These are phyloP conservation scores for Hirsutella minnesotensis DNA, from an alignment of 2,329 filamentous ascomycete species.

Conservation along the genomic window DNA sequence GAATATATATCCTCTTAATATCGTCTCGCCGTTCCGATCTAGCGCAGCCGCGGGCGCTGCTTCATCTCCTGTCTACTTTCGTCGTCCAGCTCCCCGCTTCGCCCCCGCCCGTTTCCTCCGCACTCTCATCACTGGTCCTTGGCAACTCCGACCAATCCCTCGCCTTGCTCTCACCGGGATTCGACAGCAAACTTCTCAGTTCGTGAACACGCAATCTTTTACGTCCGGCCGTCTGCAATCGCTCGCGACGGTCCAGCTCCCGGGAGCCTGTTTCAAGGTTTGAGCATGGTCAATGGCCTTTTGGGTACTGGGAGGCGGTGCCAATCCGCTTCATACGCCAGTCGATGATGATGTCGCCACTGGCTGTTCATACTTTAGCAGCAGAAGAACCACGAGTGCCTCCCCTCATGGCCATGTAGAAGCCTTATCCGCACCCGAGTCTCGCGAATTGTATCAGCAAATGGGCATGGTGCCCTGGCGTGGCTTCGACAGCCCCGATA, in stretches of 20 bases:
- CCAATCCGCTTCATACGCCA: slow-evolving; percentile 8
- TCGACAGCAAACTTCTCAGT: too few relatives aligned
- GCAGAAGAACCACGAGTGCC: not conserved
- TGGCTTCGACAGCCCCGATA: not conserved
- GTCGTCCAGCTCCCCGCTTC: not conserved
- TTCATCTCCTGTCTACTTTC: not conserved
- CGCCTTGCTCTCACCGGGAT: not conserved
- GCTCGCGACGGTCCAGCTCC: not conserved
- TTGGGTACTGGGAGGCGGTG: slow-evolving; percentile 24
- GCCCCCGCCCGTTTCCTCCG: not conserved
- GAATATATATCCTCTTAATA: too few relatives aligned
- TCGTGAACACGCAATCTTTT: too few relatives aligned
- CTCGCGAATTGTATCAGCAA: not conserved
- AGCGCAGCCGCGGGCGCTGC: too few relatives aligned
- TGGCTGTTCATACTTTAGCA: not conserved
- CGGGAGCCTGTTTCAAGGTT: not conserved
- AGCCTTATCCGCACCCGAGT: not conserved
- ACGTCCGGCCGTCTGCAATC: not conserved
- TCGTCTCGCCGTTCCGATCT: too few relatives aligned
- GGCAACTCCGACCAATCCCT: not conserved
- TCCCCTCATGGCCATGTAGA: not conserved
- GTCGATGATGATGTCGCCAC: slow-evolving; percentile 8
- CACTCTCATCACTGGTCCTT: not conserved
- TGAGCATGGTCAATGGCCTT: slow-evolving; percentile 27
- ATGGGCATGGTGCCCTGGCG: slow-evolving; percentile 1